These are phyloP conservation scores for Buddleja alternifolia DNA, from an alignment of 257 asterid species.

Conservation along the genomic window DNA sequence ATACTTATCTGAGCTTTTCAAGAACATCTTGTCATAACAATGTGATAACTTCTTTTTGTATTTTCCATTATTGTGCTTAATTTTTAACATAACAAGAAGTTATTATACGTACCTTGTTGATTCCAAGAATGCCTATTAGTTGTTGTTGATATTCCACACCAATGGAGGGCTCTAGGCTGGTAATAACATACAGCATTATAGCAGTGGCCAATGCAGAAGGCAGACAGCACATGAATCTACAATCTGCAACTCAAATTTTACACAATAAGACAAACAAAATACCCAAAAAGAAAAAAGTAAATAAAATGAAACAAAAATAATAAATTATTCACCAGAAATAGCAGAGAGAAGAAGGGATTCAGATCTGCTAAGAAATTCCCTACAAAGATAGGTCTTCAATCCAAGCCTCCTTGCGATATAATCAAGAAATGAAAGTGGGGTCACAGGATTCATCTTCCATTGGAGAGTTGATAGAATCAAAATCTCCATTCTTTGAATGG, in stretches of 20 bases:
- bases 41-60: no score
- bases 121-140: conserved; percentile 66
- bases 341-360: conserved; percentile 55
- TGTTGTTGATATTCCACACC: conserved; percentile 57
- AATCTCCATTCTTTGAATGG: conserved; percentile 75
- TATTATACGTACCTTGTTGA: conserved; percentile 70
- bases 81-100: background rate
- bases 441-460: conserved; percentile 81
- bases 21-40: no score
- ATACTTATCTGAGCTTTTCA: no score
- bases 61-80: no score
- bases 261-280: conserved; percentile 14
- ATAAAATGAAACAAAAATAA: background rate
- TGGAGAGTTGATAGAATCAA: conserved; percentile 54
- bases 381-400: conserved; percentile 25
- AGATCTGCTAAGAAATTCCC: conserved; percentile 54
- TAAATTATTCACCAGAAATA: conserved; percentile 42
- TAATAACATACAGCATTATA: conserved; percentile 65
- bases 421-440: conserved; percentile 62
- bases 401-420: conserved; percentile 42
- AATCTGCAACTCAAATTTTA: conserved; percentile 46
- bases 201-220: conserved; percentile 92
- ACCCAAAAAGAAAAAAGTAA: background rate
- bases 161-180: conserved; percentile 56
- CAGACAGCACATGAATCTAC: conserved; percentile 58